phyloP scores from a whole-genome alignment of 257 asterid genomes.

The Solanum acaule region DNA sequence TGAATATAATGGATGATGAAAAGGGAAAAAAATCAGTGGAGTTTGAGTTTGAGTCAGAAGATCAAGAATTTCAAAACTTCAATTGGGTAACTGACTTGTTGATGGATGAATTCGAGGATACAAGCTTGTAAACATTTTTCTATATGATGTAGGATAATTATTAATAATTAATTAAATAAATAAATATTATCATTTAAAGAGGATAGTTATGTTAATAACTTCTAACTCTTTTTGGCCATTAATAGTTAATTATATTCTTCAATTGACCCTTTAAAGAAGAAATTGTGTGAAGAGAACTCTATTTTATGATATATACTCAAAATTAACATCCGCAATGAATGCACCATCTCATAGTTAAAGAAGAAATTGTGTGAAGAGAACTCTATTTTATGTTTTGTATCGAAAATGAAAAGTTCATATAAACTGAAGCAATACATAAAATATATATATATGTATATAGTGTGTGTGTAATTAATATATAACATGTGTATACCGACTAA shows the following conservation, averaged over 20 bases:
- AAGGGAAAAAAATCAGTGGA: neutral
- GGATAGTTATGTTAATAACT: neutral
- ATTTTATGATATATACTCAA: too few relatives aligned
- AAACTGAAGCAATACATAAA: too few relatives aligned
- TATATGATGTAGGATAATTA: neutral
- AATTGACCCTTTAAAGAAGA: neutral
- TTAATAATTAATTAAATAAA: neutral
- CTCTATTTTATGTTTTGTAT: too few relatives aligned
- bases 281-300: neutral
- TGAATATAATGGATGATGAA: neutral
- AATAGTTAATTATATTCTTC: neutral
- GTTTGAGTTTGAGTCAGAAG: neutral
- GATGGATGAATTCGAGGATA: neutral
- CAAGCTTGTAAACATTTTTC: neutral
- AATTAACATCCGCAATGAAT: too few relatives aligned
- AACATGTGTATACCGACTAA: too few relatives aligned
- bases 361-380: too few relatives aligned
- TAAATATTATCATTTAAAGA: neutral
- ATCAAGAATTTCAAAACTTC: neutral
- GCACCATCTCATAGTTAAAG: too few relatives aligned
- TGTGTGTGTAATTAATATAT: too few relatives aligned
- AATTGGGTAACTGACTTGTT: neutral
- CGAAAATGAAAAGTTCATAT: too few relatives aligned
- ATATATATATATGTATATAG: too few relatives aligned
- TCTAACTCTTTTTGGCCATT: neutral